A percentile compares a stretch with the other conserved stretches of the same genome.
phyloP scores from a whole-genome alignment of 805 yeast genomes.

The Candida sphagnicola region DNA sequence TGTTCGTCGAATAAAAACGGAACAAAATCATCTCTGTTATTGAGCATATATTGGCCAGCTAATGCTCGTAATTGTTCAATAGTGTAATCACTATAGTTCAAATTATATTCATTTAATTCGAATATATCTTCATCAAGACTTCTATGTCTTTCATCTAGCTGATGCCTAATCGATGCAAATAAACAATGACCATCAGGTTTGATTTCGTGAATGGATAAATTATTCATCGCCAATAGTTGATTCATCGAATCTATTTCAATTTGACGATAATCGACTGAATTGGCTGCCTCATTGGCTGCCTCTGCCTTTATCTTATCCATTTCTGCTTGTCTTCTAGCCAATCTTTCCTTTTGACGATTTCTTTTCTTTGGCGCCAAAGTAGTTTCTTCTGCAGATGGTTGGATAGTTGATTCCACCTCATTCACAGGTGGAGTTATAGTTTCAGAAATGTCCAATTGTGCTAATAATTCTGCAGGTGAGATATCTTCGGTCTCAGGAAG shows the following conservation, averaged over 20 bases:
- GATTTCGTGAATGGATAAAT: conserved; percentile 61
- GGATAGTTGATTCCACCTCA: not conserved
- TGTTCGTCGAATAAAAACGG: conserved; percentile 84
- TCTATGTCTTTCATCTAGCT: conserved; percentile 52
- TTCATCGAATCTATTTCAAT: conserved; percentile 69
- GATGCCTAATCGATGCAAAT: conserved; percentile 83
- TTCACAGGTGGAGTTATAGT: not conserved
- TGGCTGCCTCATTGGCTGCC: conserved; percentile 67
- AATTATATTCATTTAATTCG: not conserved
- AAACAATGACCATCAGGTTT: conserved; percentile 93
- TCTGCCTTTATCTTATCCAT: conserved; percentile 57
- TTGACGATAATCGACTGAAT: conserved; percentile 61
- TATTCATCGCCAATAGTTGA: conserved; percentile 44
- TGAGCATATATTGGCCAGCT: conserved; percentile 65
- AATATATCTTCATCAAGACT: not conserved
- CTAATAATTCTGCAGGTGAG: conserved; percentile 65
- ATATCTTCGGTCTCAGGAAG: conserved; percentile 36
- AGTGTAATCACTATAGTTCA: conserved; percentile 10
- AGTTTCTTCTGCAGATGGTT: not conserved
- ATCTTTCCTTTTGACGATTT: conserved; percentile 80
- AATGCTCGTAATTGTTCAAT: conserved; percentile 55
- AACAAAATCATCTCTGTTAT: conserved; percentile 62
- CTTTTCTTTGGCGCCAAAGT: conserved; percentile 36
- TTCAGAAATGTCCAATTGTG: conserved; percentile 37
- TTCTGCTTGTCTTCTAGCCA: conserved; percentile 73